Evolutionary conservation across 345 rosid species (phyloP).

Genomic region (Eucalyptus polybractea): DNA sequence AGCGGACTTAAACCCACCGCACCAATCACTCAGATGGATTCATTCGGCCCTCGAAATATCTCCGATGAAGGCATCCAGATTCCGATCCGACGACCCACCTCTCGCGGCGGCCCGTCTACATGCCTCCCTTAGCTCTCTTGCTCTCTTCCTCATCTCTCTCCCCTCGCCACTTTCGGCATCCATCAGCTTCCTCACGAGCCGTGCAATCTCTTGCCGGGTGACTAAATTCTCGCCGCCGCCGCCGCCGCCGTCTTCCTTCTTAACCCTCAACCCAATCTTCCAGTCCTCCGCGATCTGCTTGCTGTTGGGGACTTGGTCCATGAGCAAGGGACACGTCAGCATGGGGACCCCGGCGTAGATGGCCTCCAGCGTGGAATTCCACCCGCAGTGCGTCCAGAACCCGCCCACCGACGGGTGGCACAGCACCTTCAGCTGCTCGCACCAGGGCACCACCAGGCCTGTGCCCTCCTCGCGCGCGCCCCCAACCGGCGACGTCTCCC

Average conservation of each 20-base stretch:
- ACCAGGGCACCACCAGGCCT: constrained; percentile 8
- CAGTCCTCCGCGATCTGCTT: constrained; percentile 4
- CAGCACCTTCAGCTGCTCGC: constrained; percentile 17
- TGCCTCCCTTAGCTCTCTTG: not conserved
- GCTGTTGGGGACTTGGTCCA: constrained; percentile 12
- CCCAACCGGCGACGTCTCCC: not conserved
- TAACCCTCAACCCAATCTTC: constrained; percentile 4
- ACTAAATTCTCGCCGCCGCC: not conserved
- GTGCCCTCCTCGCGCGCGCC: not conserved
- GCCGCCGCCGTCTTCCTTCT: not conserved
- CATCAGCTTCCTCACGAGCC: constrained; percentile 2
- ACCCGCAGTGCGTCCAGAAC: constrained; percentile 23
- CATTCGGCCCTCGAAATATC: not conserved
- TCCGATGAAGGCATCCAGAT: constrained; percentile 6
- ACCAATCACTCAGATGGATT: not conserved
- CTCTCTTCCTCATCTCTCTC: constrained; percentile 7
- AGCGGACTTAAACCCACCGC: not conserved
- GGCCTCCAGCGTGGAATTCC: constrained; percentile 19
- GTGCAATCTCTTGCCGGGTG: not conserved
- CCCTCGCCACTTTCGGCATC: not conserved
- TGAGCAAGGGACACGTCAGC: constrained; percentile 11
- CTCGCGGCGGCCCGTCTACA: constrained; percentile 1
- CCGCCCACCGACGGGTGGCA: constrained; percentile 5
- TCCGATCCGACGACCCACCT: constrained; percentile 5
- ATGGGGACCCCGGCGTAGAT: constrained; percentile 13